phyloP scores from a whole-genome alignment of 176 grass and related monocot species.

The Paspalum vaginatum region DNA sequence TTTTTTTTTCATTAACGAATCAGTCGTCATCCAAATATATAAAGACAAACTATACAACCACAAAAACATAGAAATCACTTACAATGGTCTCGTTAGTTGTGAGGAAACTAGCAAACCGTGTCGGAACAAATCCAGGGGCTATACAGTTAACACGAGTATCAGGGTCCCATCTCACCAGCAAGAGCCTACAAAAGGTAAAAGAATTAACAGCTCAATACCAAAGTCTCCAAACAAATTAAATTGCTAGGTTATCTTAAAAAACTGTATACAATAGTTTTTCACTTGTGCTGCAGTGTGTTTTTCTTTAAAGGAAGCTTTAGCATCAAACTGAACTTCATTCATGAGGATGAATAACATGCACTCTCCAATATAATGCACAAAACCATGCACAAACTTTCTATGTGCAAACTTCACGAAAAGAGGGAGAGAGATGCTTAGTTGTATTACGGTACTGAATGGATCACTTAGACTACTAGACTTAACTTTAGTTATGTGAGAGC shows the following conservation, averaged over 20 bases:
- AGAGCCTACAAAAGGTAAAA: constrained; percentile 62
- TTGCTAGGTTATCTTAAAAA: background rate
- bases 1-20: background rate
- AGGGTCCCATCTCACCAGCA: constrained; percentile 86
- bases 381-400: background rate
- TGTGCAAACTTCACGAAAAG: constrained; percentile 1
- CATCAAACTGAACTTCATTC: background rate
- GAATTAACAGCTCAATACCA: background rate
- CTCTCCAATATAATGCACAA: constrained; percentile 13
- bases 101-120: constrained; percentile 85
- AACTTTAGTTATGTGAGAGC: background rate
- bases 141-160: constrained; percentile 95
- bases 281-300: background rate
- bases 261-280: background rate
- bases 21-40: background rate
- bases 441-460: background rate
- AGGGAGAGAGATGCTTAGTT: background rate
- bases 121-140: constrained; percentile 98
- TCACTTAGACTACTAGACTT: background rate
- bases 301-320: background rate
- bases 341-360: background rate
- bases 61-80: constrained; percentile 47
- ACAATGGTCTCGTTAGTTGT: constrained; percentile 73
- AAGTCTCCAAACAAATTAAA: constrained; percentile 6
- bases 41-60: background rate